Evolutionary conservation across 2,329 filamentous ascomycete genomes (phyloP), one percentile per base, ranked within the genome.

Genomic region (Aspergillus proliferans): DNA sequence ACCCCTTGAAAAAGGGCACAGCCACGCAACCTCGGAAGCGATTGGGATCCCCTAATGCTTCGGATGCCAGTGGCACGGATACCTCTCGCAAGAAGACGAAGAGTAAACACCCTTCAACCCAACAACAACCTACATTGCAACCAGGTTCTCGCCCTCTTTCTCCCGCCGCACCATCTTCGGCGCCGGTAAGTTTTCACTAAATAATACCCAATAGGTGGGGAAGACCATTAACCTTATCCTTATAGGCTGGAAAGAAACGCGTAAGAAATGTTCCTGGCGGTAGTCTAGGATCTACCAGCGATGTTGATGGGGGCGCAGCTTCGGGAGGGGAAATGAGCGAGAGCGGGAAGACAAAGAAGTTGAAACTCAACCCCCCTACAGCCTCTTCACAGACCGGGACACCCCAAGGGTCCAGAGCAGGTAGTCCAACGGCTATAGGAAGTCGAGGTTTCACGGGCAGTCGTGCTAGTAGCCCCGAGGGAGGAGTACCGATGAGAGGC

Each of bases 61-160:
- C 90, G 2, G 92, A 97, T 65, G 89, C 89, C 8, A 95, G 89
- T 65, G 92, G 89, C 47, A 94, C 91, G 58, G 92, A 97, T 66
- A 92, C 88, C 0, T 82, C 84, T 21, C 85, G 86, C 56, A 90
- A 93, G 71, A 88, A 88, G 73, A 81, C 80, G 65, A 82, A 86
- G 64, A 87, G 85, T 72, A 86, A 86, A 65, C 79, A 82, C 53
- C 54, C 57, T 9, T 49, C 60, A 4, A 55, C 63, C n/a, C 18
- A 40, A 12, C 67, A 40, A 12, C 67, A 67, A 43, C 51, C 60
- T 19, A 55, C 59, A 12, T 57, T 65, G 24, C 66, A 69, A 50
- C 64, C 69, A 18, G 59, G 52, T 8, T 73, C 67, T 83, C 87
- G 70, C 79, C 91, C 55, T 77, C 78, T 53, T 71, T 78, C 64